Evolutionary conservation across 345 rosid species (phyloP), one percentile per base, ranked within the genome.

Genomic region (Linum tenue): DNA sequence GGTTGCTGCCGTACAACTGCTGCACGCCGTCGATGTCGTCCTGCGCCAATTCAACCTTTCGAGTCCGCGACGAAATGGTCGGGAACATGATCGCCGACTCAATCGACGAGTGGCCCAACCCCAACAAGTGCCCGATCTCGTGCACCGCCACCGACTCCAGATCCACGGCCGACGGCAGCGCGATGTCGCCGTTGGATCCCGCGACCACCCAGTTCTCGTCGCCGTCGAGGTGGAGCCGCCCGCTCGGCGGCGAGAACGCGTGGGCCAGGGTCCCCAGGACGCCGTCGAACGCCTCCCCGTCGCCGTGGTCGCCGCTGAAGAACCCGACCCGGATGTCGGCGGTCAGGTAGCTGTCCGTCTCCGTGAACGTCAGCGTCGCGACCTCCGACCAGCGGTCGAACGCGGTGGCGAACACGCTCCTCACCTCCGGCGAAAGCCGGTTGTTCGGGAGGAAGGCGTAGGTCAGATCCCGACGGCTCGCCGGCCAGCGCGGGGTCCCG

Each of bases 221-320:
- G 0, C 16, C 51, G 85, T 94, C 99, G 39, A 94, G 77, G 56
- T 94, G 96, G 76, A 94, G 77, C 40, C 69, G 73, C 31, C 99
- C 99, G 66, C 70, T 84, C 0, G 95, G 82, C 38, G 99, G 99
- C 8, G 97, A 90, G 74, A 94, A 94, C 3, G 60, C 60, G 60
- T 57, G 60, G 37, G 60, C 60, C 22, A 57, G 60, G 3, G 60
- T 57, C 36, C 60, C 60, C 35, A 57, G 7, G 10, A 57, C 38
- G 11, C 60, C 60, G 60, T 57, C 60, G 60, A 57, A 57, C 60
- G 60, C 36, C 60, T 57, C 60, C 38, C 60, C 60, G 38, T 57
- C 60, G 36, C 60, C 60, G 37, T 57, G 60, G 60, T 57, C 60
- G 7, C 60, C 60, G 38, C 60, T 57, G 5, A 57, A 17, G 8